phyloP scores from a whole-genome alignment of 768 basidiomycete species.

The Botryobasidium botryosum region DNA sequence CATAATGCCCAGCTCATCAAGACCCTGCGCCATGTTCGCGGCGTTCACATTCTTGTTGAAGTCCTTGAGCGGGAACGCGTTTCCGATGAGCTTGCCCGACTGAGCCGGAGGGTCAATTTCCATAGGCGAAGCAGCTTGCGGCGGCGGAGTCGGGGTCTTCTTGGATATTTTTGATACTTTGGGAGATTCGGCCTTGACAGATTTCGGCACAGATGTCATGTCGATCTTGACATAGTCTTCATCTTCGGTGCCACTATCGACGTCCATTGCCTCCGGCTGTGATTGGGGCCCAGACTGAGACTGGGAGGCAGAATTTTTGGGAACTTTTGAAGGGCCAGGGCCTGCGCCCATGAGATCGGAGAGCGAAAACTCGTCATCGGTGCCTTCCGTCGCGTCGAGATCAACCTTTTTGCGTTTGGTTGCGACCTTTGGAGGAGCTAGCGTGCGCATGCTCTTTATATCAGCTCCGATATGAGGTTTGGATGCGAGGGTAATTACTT shows the following conservation, averaged over 20 bases:
- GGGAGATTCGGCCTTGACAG: no score
- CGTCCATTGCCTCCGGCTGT: no score
- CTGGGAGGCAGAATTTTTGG: no score
- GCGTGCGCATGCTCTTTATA: slow-evolving; percentile 25
- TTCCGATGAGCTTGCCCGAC: slow-evolving; percentile 60
- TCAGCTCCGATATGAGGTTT: not conserved
- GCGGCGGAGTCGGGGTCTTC: no score
- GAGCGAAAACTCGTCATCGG: slow-evolving; percentile 4
- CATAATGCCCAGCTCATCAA: slow-evolving; percentile 58
- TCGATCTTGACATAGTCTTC: no score
- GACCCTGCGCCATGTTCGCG: slow-evolving; percentile 50
- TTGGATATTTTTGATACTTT: no score
- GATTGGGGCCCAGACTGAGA: no score
- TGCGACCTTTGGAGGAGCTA: slow-evolving; percentile 20
- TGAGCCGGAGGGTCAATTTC: no score
- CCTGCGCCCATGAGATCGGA: slow-evolving; percentile 7
- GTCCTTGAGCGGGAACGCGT: slow-evolving; percentile 54
- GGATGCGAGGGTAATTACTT: slow-evolving; percentile 12
- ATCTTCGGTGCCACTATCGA: no score
- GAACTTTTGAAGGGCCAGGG: no score
- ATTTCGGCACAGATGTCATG: no score
- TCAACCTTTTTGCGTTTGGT: slow-evolving; percentile 11
- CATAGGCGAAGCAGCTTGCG: no score
- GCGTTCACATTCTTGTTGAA: slow-evolving; percentile 48
- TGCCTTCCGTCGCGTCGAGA: slow-evolving; percentile 8